Conservation (phyloP, 371 early-diverging fungal genomes). For the Mucor lusitanicus region DNA sequence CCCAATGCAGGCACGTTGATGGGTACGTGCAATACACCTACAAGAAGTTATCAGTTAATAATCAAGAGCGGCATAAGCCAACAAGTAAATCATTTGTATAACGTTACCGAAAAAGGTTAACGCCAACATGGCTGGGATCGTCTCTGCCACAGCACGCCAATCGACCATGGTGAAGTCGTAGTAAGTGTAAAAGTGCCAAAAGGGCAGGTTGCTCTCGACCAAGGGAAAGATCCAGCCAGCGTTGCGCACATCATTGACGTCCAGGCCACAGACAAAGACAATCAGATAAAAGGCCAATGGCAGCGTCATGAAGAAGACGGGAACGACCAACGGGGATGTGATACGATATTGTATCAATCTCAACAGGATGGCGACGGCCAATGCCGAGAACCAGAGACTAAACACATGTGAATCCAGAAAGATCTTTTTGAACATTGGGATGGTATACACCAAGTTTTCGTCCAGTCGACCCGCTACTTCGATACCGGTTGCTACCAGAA, state of each 20-base stretch:
- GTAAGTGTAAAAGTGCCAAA: constrained; percentile 86
- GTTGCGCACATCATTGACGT: constrained; percentile 68
- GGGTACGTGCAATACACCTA: constrained; percentile 91
- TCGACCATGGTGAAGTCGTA: constrained; percentile 70
- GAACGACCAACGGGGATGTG: constrained; percentile 78
- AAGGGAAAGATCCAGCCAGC: constrained; percentile 88
- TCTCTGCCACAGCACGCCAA: constrained; percentile 77
- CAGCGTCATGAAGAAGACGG: constrained; percentile 80
- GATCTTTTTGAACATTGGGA: constrained; percentile 58
- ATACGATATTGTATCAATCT: constrained; percentile 47
- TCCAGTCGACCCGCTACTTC: constrained; percentile 82
- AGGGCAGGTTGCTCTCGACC: constrained; percentile 73
- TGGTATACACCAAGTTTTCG: constrained; percentile 49
- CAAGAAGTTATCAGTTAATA: neutral
- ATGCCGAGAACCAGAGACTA: constrained; percentile 77
- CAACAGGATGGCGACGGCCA: constrained; percentile 75
- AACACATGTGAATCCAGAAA: constrained; percentile 62
- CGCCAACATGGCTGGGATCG: constrained; percentile 90
- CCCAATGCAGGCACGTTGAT: constrained; percentile 92
- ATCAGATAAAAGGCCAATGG: constrained; percentile 80
- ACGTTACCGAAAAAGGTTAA: constrained; percentile 87
- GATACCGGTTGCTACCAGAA: constrained; percentile 88
- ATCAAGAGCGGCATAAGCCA: neutral
- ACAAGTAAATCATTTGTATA: neutral
- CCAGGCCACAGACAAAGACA: constrained; percentile 59